phyloP scores from a whole-genome alignment of 306 rosid species.

The Vicia faba region DNA sequence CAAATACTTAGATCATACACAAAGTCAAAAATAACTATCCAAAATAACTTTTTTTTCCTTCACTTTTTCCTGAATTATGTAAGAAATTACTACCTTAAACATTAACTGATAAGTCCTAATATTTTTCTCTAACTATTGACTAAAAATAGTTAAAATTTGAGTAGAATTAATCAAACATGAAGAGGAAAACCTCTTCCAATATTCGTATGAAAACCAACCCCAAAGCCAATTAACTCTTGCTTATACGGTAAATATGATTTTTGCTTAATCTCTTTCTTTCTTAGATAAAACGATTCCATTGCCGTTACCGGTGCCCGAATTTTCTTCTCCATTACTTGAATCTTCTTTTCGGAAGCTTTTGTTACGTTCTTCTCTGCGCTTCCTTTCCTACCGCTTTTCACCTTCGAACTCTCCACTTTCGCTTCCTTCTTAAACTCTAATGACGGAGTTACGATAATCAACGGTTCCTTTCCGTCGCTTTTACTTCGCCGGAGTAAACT shows the following conservation, averaged over 20 bases:
- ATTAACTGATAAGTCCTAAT: not conserved
- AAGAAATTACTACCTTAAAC: not conserved
- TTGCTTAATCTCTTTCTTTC: constrained; percentile 51
- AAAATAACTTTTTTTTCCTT: not conserved
- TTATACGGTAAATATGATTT: constrained; percentile 75
- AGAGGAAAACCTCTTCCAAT: constrained; percentile 42
- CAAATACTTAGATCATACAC: not conserved
- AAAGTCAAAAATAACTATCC: no score
- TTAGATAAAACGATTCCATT: constrained; percentile 59
- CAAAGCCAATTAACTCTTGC: constrained; percentile 65
- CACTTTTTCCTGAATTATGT: not conserved
- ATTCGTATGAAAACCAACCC: constrained; percentile 43
- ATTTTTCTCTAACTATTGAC: no score
- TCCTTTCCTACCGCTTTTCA: not conserved
- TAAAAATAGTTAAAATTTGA: not conserved
- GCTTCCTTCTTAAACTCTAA: not conserved
- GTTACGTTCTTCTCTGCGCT: not conserved
- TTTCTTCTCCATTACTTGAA: constrained; percentile 19
- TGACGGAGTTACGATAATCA: constrained; percentile 48
- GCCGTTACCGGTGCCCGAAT: constrained; percentile 42
- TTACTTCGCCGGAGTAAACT: constrained; percentile 69
- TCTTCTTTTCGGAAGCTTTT: not conserved
- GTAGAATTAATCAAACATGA: not conserved
- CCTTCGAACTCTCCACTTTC: constrained; percentile 23
- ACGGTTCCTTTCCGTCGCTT: constrained; percentile 55